A percentile compares a stretch with the other conserved stretches of the same genome.
These are phyloP conservation scores for Vitis amurensis DNA, from an alignment of 164 flowering plant genomes.

Conservation along the genomic window DNA sequence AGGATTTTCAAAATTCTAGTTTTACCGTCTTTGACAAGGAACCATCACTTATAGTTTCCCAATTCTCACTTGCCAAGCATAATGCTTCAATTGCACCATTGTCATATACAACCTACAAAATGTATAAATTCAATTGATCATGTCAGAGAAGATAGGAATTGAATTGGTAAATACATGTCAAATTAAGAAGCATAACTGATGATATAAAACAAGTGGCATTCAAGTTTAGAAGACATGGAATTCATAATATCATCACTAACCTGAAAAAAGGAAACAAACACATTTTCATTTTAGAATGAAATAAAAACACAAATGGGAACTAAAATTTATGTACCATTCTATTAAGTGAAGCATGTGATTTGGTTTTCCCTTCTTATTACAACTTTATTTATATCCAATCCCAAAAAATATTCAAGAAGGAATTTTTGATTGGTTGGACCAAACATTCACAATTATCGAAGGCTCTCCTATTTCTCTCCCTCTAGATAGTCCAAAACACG, in stretches of 20 bases:
- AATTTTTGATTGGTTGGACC: no score
- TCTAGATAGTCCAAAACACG: no score
- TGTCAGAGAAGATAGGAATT: no score
- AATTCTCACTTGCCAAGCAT: slow-evolving; percentile 39
- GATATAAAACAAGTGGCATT: no score
- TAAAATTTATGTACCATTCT: not conserved
- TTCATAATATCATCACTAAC: not conserved
- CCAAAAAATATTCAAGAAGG: no score
- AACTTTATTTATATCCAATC: no score
- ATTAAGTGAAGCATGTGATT: not conserved
- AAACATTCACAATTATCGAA: no score
- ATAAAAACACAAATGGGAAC: not conserved
- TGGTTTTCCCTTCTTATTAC: not conserved
- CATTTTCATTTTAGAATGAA: not conserved
- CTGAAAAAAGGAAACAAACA: not conserved
- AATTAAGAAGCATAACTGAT: no score
- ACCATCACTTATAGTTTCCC: slow-evolving; percentile 33
- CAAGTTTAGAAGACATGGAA: no score
- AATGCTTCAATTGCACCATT: slow-evolving; percentile 44
- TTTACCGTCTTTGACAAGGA: slow-evolving; percentile 33
- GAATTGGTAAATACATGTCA: no score
- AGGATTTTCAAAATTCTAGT: not conserved
- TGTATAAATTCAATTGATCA: no score
- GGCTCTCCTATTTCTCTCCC: no score
- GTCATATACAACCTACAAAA: slow-evolving; percentile 40